Base-by-base conservation (phyloP, 305 asterid genomes). In the Solanum hybrid region DNA sequence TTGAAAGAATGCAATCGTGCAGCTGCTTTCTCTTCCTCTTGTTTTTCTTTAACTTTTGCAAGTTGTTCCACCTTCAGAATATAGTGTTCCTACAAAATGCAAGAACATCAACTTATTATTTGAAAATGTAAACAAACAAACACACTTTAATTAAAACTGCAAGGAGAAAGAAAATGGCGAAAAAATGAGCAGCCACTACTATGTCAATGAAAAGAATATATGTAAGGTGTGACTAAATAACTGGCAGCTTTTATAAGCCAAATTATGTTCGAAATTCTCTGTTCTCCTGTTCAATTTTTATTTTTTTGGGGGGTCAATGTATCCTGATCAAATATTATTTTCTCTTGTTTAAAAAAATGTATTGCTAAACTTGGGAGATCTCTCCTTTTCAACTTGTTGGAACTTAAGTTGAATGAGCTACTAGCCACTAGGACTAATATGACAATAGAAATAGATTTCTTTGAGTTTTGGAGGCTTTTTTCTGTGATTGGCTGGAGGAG, bases 1-100 rank as follows among this genome's bases (percentile, higher is more conserved):
- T 93, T 91, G 88, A 94, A 97, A 31, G 99, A 96, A 91, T 95
- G 99, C 92, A 96, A 92, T 90, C 94, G 94, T 82, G 95, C 96
- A 1, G 95, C 91, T 88, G 91, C 91, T 92, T 92, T 97, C 81
- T 97, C 95, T 88, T 95, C 98, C 88, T 95, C 98, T 91, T 95
- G 99, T 88, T 94, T 94, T 88, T 91, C 95, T 88, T 96, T 94
- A 89, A 97, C 89, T 93, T 92, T 95, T 45, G 99, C 99, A 86
- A 96, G 94, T 87, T 96, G 86, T 92, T 94, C 96, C 91, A 96
- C 99, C 94, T 95, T 95, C 84, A 90, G 92, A 38, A 95, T 90
- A 91, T 93, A 95, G 90, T 93, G 94, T 91, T 95, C 98, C 98
- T 96, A 94, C 76, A 82, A 84, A 89, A 88, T 34, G 78, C 60